Conservation (phyloP, 176 grass and related monocot species). For the Typha latifolia region DNA sequence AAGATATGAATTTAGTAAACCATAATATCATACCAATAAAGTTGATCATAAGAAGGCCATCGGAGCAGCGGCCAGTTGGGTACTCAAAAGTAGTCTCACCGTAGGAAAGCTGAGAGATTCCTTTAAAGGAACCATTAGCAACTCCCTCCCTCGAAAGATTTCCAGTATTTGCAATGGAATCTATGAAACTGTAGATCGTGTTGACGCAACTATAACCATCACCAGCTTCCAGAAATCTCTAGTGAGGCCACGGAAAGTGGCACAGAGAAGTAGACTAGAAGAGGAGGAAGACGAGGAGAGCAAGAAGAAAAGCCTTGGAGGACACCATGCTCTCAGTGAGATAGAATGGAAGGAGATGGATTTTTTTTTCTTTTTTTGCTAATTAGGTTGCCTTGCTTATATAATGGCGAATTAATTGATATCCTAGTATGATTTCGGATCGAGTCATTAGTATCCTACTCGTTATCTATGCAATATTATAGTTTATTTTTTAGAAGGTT, state of each 20-base stretch:
- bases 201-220: neutral
- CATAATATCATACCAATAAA: neutral
- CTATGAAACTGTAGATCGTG: slow-evolving; percentile 5
- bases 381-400: no score
- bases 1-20: no score
- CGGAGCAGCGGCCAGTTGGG: slow-evolving; percentile 10
- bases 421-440: no score
- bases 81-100: slow-evolving; percentile 2
- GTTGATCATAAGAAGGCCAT: slow-evolving; percentile 10
- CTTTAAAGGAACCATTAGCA: neutral
- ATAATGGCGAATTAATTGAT: no score
- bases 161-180: slow-evolving; percentile 8
- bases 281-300: neutral
- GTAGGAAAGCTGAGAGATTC: neutral
- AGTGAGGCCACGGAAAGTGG: no score
- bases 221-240: neutral
- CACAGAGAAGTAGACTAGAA: neutral
- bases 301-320: neutral
- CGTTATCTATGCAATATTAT: no score
- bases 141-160: neutral
- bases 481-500: no score
- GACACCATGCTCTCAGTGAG: neutral
- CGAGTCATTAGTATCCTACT: no score
- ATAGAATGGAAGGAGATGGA: no score
- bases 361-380: no score